A percentile compares a stretch with the other conserved stretches of the same genome.
Evolutionary conservation across 495 filamentous ascomycete species (phyloP).

Genomic region (Trichoderma virens): DNA sequence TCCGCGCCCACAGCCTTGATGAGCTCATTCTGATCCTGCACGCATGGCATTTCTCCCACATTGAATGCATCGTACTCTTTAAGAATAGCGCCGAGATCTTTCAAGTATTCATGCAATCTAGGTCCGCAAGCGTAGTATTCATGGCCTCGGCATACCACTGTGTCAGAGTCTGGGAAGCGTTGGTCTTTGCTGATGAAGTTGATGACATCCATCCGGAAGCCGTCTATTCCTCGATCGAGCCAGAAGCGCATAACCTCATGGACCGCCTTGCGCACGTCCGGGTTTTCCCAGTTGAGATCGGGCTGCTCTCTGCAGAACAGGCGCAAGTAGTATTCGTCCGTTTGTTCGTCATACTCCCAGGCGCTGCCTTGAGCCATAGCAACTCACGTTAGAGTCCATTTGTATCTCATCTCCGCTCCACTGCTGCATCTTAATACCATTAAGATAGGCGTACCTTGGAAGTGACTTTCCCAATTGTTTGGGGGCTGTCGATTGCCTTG

Average conservation of each 20-base stretch:
- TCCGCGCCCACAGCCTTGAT: constrained; percentile 49
- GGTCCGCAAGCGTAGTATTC: constrained; percentile 60
- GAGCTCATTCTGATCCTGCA: constrained; percentile 49
- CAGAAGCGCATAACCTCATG: constrained; percentile 51
- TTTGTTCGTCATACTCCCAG: constrained; percentile 46
- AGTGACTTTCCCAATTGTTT: constrained; percentile 49
- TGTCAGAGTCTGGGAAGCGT: constrained; percentile 46
- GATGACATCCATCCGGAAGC: constrained; percentile 57
- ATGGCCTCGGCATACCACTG: constrained; percentile 43
- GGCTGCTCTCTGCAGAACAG: constrained; percentile 49
- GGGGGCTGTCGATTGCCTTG: constrained; percentile 47
- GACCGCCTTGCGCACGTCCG: constrained; percentile 43
- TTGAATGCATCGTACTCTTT: constrained; percentile 59
- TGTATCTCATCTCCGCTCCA: not conserved
- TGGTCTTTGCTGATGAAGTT: constrained; percentile 55
- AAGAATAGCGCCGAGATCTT: constrained; percentile 56
- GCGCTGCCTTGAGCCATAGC: constrained; percentile 18
- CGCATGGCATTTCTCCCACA: constrained; percentile 65
- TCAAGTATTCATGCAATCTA: constrained; percentile 56
- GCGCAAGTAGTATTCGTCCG: constrained; percentile 52
- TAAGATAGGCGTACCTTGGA: constrained; percentile 22
- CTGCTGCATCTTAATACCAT: not conserved
- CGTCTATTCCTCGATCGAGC: constrained; percentile 49
- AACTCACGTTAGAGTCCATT: constrained; percentile 17
- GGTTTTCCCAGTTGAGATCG: constrained; percentile 58